Evolutionary conservation across 1,284 basidiomycete species (phyloP).

Genomic region (Mixia osmundae): DNA sequence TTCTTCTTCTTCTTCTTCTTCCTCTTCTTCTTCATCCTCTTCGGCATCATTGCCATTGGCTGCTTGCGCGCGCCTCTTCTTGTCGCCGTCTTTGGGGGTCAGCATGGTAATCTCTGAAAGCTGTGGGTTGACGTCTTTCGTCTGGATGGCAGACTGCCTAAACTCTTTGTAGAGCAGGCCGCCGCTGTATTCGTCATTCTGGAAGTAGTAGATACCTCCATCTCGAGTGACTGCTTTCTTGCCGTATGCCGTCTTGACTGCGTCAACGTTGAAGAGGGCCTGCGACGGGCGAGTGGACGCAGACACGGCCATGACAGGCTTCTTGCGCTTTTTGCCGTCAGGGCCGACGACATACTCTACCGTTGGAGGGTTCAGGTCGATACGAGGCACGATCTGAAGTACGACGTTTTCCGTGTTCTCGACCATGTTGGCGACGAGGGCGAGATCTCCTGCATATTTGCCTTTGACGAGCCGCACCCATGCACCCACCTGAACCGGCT

Average conservation of each 20-base stretch:
- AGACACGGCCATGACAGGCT: conserved; percentile 24
- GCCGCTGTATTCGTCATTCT: conserved; percentile 76
- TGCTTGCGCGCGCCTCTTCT: conserved; percentile 4
- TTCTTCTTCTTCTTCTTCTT: conserved; percentile 2
- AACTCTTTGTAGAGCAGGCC: conserved; percentile 96
- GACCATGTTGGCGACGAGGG: conserved; percentile 77
- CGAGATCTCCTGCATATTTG: conserved; percentile 82
- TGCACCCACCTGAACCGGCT: conserved; percentile 58
- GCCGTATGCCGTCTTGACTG: conserved; percentile 69
- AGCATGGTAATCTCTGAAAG: conserved; percentile 91
- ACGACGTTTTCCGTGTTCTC: conserved; percentile 88
- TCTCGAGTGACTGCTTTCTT: conserved; percentile 42
- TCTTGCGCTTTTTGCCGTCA: conserved; percentile 40
- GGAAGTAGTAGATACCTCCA: conserved; percentile 47
- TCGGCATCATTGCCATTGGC: conserved; percentile 10
- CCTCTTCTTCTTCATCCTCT: conserved; percentile 9
- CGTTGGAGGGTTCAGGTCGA: conserved; percentile 64
- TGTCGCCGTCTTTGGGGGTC: conserved; percentile 27
- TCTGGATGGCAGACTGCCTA: conserved; percentile 48
- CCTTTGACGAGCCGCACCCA: conserved; percentile 92
- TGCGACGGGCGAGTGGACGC: conserved; percentile 45
- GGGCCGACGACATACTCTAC: conserved; percentile 34
- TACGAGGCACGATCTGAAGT: conserved; percentile 82
- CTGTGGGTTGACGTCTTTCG: conserved; percentile 82
- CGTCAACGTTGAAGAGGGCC: conserved; percentile 81